Evolutionary conservation across 2,329 filamentous ascomycete species (phyloP).

Genomic region (Aspergillus brasiliensis): DNA sequence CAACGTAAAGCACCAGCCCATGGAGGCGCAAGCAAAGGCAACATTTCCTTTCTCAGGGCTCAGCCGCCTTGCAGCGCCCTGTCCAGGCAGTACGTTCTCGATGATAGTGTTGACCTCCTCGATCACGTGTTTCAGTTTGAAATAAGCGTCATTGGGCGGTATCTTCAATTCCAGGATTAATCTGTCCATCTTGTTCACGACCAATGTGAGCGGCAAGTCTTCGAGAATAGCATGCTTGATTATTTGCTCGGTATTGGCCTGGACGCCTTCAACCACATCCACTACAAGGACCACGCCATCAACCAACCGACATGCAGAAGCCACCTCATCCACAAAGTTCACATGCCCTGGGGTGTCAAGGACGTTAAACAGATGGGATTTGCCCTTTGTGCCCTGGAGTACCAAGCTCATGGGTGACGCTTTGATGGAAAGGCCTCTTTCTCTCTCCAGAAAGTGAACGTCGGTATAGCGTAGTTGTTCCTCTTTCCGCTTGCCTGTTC

Average conservation of each 20-base stretch:
- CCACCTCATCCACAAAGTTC: slow-evolving; percentile 97
- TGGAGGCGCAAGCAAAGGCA: slow-evolving; percentile 88
- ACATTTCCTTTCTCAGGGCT: slow-evolving; percentile 98
- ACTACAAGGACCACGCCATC: slow-evolving; percentile 93
- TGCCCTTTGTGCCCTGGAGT: slow-evolving; percentile 82
- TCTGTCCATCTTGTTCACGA: slow-evolving; percentile 97
- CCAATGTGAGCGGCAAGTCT: slow-evolving; percentile 81
- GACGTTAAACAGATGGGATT: slow-evolving; percentile 93
- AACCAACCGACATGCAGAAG: slow-evolving; percentile 79
- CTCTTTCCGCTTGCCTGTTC: slow-evolving; percentile 77
- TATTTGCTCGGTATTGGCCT: slow-evolving; percentile 94
- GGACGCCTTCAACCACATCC: slow-evolving; percentile 98
- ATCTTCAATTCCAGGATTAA: slow-evolving; percentile 92
- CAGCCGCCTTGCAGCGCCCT: slow-evolving; percentile 75
- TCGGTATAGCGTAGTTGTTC: slow-evolving; percentile 96
- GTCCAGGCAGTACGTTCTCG: slow-evolving; percentile 79
- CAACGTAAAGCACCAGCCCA: slow-evolving; percentile 96
- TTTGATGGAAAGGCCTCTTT: slow-evolving; percentile 89
- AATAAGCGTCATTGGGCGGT: slow-evolving; percentile 93
- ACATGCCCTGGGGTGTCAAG: slow-evolving; percentile 96
- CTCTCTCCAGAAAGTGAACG: slow-evolving; percentile 82
- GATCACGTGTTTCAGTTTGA: slow-evolving; percentile 98
- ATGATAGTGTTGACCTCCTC: slow-evolving; percentile 98
- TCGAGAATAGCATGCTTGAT: slow-evolving; percentile 94
- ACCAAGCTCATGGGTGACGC: slow-evolving; percentile 92